Evolutionary conservation across 225 moss, liverwort and hornwort species (phyloP).

Genomic region (Marchantia polymorpha): DNA sequence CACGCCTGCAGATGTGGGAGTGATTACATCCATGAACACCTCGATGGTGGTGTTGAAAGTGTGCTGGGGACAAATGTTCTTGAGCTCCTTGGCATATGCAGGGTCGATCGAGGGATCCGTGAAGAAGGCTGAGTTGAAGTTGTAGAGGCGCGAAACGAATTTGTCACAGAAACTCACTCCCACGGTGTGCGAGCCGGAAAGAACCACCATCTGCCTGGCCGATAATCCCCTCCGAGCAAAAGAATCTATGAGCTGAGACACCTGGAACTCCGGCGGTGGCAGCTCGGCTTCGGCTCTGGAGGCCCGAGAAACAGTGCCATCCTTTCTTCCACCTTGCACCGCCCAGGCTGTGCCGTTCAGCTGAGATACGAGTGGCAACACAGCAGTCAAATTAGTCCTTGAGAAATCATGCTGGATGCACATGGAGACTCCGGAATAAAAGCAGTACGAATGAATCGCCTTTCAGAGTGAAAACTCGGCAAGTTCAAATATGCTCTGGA

Average conservation of each 20-base stretch:
- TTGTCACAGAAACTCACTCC: neutral
- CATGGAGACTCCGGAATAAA: no score
- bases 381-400: no score
- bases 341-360: no score
- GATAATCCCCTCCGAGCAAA: slow-evolving; percentile 1
- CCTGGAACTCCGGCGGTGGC: neutral
- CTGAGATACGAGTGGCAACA: no score
- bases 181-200: neutral
- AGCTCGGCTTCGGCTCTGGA: neutral
- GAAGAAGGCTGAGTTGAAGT: neutral
- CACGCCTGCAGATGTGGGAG: neutral
- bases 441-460: no score
- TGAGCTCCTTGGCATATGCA: neutral
- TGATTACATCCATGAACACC: neutral
- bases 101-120: neutral
- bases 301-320: neutral
- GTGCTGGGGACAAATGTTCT: neutral
- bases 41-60: neutral
- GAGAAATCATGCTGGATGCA: no score
- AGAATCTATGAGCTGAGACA: neutral
- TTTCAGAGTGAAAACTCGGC: no score
- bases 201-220: neutral
- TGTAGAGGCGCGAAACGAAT: neutral
- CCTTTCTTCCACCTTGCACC: neutral
- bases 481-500: no score